phyloP scores from a whole-genome alignment of 176 grass and related monocot species.

The Ananas comosus region DNA sequence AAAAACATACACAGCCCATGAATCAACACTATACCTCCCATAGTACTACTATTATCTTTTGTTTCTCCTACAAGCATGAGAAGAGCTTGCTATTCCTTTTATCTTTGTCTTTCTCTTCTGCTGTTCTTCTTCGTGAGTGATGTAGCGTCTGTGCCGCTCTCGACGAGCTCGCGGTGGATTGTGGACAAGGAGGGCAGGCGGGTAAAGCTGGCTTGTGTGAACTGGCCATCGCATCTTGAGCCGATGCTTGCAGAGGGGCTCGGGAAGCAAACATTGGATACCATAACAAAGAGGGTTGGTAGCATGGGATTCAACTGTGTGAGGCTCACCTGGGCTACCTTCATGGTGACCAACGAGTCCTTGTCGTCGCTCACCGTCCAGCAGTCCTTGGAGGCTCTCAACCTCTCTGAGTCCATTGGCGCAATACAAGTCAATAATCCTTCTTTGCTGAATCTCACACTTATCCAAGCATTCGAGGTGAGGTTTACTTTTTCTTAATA shows the following conservation, averaged over 20 bases:
- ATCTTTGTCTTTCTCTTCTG: neutral
- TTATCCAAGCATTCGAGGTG: constrained; percentile 76
- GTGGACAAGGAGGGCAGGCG: constrained; percentile 45
- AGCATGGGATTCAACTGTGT: constrained; percentile 91
- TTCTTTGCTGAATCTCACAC: constrained; percentile 46
- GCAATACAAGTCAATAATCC: constrained; percentile 50
- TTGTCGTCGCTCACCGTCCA: constrained; percentile 47
- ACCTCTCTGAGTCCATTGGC: constrained; percentile 45
- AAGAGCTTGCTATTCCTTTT: neutral
- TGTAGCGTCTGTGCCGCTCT: constrained; percentile 28
- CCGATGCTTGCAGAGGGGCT: constrained; percentile 72
- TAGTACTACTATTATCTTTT: constrained; percentile 22
- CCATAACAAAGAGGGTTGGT: constrained; percentile 40
- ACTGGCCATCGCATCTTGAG: constrained; percentile 89
- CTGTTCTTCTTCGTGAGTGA: constrained; percentile 13
- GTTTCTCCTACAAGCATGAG: constrained; percentile 1
- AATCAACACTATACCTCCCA: neutral
- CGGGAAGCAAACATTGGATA: constrained; percentile 42
- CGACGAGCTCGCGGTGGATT: constrained; percentile 70
- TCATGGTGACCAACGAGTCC: constrained; percentile 54
- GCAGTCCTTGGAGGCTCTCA: constrained; percentile 49
- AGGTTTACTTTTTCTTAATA: neutral
- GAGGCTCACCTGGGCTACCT: constrained; percentile 70
- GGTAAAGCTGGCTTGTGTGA: constrained; percentile 90
- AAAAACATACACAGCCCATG: neutral